These are phyloP conservation scores for Dothideomycetes sp. DNA, from an alignment of 2,329 filamentous ascomycete species.

Conservation along the genomic window DNA sequence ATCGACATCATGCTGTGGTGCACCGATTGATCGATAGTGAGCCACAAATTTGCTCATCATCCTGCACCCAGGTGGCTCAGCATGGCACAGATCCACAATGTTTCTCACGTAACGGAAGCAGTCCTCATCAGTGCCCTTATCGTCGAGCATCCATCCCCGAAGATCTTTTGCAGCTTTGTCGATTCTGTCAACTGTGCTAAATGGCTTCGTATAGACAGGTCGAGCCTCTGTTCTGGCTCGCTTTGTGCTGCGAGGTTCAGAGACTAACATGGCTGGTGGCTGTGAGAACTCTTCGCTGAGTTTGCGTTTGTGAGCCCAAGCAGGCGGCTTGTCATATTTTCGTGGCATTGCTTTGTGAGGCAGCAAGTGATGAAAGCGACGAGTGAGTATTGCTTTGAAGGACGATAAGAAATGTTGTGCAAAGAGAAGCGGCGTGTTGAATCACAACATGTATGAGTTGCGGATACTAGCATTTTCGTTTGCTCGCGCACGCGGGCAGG, in stretches of 20 bases:
- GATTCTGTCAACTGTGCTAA: not conserved
- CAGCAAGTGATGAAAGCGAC: too few relatives aligned
- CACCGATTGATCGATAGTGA: not conserved
- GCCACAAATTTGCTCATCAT: not conserved
- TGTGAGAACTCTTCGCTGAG: not conserved
- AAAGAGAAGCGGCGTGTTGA: too few relatives aligned
- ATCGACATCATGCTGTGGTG: not conserved
- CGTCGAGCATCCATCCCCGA: not conserved
- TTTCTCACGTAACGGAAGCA: not conserved
- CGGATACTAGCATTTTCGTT: too few relatives aligned
- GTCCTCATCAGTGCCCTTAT: not conserved
- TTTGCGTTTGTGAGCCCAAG: not conserved
- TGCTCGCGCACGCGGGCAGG: too few relatives aligned
- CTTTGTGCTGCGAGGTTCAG: conserved; percentile 5
- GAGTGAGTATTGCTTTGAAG: too few relatives aligned
- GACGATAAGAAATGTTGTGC: too few relatives aligned
- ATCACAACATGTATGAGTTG: too few relatives aligned
- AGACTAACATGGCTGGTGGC: not conserved
- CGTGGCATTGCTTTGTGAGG: not conserved
- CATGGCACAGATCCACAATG: conserved; percentile 1
- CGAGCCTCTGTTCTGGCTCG: too few relatives aligned
- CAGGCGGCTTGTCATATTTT: not conserved
- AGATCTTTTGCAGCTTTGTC: not conserved
- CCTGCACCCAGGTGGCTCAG: not conserved
- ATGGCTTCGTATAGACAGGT: not conserved